Conservation (phyloP, 108 stramenopile species). For the Pseudonitzschia pungens region DNA sequence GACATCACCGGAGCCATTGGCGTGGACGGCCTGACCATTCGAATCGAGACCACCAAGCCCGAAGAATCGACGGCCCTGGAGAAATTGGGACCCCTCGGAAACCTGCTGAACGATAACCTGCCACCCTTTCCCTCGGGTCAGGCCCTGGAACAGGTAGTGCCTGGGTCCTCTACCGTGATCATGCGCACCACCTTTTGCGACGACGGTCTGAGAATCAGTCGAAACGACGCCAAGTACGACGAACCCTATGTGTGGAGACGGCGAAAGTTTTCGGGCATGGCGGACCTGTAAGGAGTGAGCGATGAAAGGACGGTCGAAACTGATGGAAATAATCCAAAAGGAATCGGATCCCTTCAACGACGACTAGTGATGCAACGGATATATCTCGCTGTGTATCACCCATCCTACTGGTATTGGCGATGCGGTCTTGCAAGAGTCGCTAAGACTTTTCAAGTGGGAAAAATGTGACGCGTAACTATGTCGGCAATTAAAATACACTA, state of each 20-base stretch:
- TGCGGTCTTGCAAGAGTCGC: too few species aligned
- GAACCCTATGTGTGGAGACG: conserved; percentile 78
- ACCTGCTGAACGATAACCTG: conserved; percentile 49
- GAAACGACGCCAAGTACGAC: conserved; percentile 56
- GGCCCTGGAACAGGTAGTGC: conserved; percentile 60
- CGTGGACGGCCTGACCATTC: conserved; percentile 58
- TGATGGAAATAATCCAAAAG: too few species aligned
- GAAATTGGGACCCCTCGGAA: conserved; percentile 63
- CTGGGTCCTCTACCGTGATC: conserved; percentile 71
- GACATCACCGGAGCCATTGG: conserved; percentile 57
- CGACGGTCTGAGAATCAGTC: conserved; percentile 66
- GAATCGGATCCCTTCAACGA: too few species aligned
- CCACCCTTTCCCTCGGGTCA: conserved; percentile 81
- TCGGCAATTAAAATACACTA: too few species aligned
- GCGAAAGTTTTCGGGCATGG: conserved; percentile 47
- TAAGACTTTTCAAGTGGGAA: too few species aligned
- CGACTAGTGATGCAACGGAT: too few species aligned
- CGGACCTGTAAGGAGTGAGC: conserved; percentile 17
- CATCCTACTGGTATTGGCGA: too few species aligned
- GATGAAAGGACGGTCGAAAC: too few species aligned
- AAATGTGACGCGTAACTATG: too few species aligned
- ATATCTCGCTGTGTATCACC: too few species aligned
- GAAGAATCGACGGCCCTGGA: conserved; percentile 69
- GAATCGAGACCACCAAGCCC: conserved; percentile 77
- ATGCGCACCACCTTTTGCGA: conserved; percentile 79